These are phyloP conservation scores for Boletus edulis DNA, from an alignment of 768 basidiomycete genomes.

Conservation along the genomic window DNA sequence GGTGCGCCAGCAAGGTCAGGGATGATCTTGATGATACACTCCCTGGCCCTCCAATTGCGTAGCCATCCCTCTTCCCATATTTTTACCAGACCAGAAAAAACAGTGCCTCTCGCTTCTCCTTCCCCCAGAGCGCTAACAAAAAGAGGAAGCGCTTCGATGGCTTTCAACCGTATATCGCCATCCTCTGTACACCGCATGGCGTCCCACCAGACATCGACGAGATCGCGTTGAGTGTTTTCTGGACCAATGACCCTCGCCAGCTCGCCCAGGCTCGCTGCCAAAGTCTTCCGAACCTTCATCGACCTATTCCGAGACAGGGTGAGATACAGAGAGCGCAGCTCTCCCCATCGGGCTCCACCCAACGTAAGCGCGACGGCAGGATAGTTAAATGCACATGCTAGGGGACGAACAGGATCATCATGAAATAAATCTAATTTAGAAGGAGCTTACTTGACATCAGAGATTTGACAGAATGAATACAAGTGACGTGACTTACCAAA, in stretches of 20 bases:
- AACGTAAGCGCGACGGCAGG: constrained; percentile 87
- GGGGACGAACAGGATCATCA: constrained; percentile 66
- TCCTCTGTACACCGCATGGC: constrained; percentile 56
- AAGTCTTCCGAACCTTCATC: constrained; percentile 67
- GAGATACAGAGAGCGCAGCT: constrained; percentile 67
- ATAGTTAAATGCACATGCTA: constrained; percentile 86
- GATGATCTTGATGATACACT: constrained; percentile 59
- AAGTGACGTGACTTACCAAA: constrained; percentile 18
- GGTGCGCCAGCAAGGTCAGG: constrained; percentile 46
- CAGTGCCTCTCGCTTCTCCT: constrained; percentile 41
- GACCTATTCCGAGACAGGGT: constrained; percentile 59
- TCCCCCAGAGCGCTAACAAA: constrained; percentile 54
- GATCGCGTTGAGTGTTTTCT: constrained; percentile 61
- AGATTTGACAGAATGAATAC: background rate
- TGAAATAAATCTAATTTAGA: constrained; percentile 45
- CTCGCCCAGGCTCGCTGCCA: constrained; percentile 88
- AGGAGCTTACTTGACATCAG: constrained; percentile 17
- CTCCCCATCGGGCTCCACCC: constrained; percentile 71
- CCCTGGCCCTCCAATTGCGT: constrained; percentile 80
- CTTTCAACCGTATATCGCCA: constrained; percentile 64
- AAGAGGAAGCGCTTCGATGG: constrained; percentile 60
- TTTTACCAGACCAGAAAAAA: constrained; percentile 46
- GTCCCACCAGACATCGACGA: constrained; percentile 71
- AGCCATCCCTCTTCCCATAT: constrained; percentile 59
- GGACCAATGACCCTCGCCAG: constrained; percentile 82